phyloP scores from a whole-genome alignment of 139 green algal species.

The Yamagishiella unicocca region DNA sequence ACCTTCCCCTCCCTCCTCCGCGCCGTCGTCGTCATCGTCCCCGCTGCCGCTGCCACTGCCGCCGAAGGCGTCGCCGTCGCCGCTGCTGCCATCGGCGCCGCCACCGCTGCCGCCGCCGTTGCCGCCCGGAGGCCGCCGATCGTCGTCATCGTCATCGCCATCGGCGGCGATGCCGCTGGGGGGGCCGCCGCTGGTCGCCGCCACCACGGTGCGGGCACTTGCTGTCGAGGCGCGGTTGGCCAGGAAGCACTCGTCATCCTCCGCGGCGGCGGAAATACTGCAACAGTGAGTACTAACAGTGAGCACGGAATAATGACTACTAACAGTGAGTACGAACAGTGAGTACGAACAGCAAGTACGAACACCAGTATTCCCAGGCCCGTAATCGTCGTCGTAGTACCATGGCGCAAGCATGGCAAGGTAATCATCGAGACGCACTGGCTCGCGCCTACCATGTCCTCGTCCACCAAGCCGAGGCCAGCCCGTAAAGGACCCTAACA shows the following conservation, averaged over 20 bases:
- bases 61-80: background rate
- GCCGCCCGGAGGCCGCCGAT: background rate
- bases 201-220: background rate
- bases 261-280: background rate
- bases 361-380: background rate
- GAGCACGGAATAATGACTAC: background rate
- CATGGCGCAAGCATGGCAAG: no score
- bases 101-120: background rate
- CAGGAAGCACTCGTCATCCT: slow-evolving; percentile 30
- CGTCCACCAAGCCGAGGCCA: no score
- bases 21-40: background rate
- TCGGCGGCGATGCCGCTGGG: background rate
- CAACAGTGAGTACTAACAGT: background rate
- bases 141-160: background rate
- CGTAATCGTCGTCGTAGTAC: background rate
- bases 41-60: slow-evolving; percentile 8
- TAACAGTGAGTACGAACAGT: background rate
- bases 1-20: background rate
- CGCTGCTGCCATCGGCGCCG: background rate
- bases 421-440: no score
- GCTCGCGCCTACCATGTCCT: no score
- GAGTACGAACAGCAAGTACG: background rate
- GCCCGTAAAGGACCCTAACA: no score
- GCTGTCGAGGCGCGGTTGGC: background rate
- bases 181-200: background rate